Conservation (phyloP, 1,284 basidiomycete species). For the Apiotrichum sp. region DNA sequence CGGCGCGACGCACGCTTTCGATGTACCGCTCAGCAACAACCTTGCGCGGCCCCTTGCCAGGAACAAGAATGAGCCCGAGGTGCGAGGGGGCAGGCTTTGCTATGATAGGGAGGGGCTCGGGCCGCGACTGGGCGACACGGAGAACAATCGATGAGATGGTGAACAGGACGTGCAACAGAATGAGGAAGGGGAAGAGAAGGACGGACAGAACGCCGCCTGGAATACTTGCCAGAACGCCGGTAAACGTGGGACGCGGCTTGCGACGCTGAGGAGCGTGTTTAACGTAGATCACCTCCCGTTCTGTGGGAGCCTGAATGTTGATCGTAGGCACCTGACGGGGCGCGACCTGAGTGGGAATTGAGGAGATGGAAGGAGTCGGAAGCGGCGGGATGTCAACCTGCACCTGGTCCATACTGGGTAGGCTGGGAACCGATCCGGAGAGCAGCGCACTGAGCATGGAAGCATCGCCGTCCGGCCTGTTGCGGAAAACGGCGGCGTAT, state of each 20-base stretch:
- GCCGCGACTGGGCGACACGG: constrained; percentile 23
- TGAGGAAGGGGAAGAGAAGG: constrained; percentile 24
- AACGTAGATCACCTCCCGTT: not conserved
- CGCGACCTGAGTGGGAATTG: not conserved
- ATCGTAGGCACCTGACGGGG: not conserved
- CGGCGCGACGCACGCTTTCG: constrained; percentile 23
- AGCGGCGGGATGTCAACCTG: not conserved
- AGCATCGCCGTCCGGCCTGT: not conserved
- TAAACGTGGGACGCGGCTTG: not conserved
- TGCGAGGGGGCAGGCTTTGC: constrained; percentile 16
- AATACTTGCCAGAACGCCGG: not conserved
- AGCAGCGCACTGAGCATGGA: constrained; percentile 1
- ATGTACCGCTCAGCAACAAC: constrained; percentile 13
- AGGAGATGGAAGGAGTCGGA: no score
- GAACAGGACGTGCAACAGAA: constrained; percentile 32
- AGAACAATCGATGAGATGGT: constrained; percentile 30
- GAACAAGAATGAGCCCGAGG: constrained; percentile 20
- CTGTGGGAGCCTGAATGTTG: not conserved
- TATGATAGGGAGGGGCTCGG: constrained; percentile 4
- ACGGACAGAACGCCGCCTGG: not conserved
- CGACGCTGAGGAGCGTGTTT: not conserved
- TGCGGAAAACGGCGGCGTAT: constrained; percentile 16
- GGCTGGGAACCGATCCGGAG: not conserved
- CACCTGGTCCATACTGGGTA: no score
- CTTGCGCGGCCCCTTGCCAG: constrained; percentile 3